phyloP scores from a whole-genome alignment of 768 basidiomycete genomes.

The Tricholoma bakamatsutake region DNA sequence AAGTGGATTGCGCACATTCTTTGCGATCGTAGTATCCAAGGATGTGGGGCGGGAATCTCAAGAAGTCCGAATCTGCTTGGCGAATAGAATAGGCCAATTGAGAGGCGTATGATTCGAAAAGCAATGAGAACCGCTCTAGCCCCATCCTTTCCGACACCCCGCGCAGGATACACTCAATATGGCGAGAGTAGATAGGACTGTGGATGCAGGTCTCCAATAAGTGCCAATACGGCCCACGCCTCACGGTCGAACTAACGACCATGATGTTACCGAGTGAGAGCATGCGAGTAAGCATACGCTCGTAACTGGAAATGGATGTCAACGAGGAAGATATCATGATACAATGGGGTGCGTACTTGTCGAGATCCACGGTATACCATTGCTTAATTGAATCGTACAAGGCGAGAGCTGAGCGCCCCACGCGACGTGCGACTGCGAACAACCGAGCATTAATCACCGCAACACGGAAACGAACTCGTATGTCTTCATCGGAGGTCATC shows the following conservation, averaged over 20 bases:
- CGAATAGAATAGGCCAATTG: conserved; percentile 70
- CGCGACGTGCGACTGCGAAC: conserved; percentile 43
- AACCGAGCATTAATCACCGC: conserved; percentile 55
- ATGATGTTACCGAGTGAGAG: conserved; percentile 72
- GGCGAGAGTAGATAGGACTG: conserved; percentile 29
- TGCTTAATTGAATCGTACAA: conserved; percentile 46
- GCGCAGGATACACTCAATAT: conserved; percentile 46
- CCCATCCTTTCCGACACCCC: conserved; percentile 67
- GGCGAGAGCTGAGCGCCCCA: conserved; percentile 22
- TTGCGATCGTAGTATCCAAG: conserved; percentile 70
- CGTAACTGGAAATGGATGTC: conserved; percentile 42
- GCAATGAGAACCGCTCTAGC: conserved; percentile 45
- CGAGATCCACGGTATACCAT: conserved; percentile 37
- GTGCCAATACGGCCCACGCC: conserved; percentile 86
- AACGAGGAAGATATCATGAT: background rate
- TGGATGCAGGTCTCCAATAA: conserved; percentile 65
- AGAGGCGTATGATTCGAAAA: conserved; percentile 76
- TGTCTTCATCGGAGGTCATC: conserved; percentile 65
- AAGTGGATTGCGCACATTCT: conserved; percentile 62
- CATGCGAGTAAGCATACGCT: conserved; percentile 68
- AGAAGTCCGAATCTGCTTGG: conserved; percentile 41
- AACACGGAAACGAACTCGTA: conserved; percentile 77
- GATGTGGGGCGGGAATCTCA: conserved; percentile 62
- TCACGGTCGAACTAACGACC: conserved; percentile 68
- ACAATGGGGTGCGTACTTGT: conserved; percentile 40